Evolutionary conservation across 2,329 filamentous ascomycete genomes (phyloP).

Genomic region (Trichophyton verrucosum): DNA sequence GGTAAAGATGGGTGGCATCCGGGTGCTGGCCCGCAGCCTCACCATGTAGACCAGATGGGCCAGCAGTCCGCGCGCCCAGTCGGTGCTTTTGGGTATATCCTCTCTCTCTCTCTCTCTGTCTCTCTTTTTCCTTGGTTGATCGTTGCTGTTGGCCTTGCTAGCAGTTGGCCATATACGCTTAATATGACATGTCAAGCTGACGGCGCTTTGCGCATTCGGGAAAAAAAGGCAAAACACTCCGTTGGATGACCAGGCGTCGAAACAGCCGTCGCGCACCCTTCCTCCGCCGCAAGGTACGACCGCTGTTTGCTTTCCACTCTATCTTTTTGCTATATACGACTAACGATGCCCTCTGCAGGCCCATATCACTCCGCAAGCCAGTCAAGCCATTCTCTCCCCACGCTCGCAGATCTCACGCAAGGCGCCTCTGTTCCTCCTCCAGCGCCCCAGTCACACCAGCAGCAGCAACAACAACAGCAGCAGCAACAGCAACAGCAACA

Average conservation of each 20-base stretch:
- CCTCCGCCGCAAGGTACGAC: slow-evolving; percentile 31
- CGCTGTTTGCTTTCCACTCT: too few species aligned
- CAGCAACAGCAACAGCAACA: slow-evolving; percentile 16
- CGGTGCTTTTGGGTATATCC: slow-evolving; percentile 33
- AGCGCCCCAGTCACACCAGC: slow-evolving; percentile 28
- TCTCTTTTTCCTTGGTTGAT: background rate
- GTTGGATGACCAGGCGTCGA: slow-evolving; percentile 22
- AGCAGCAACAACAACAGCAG: slow-evolving; percentile 26
- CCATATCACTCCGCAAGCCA: slow-evolving; percentile 33
- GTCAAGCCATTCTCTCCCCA: slow-evolving; percentile 35
- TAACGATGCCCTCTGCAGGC: slow-evolving; percentile 16
- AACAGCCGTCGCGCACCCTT: slow-evolving; percentile 24
- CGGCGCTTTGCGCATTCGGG: background rate
- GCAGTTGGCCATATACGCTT: background rate
- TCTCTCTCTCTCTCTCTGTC: background rate
- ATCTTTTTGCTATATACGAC: background rate
- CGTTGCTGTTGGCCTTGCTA: background rate
- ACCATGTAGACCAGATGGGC: slow-evolving; percentile 32
- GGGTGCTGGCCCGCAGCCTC: slow-evolving; percentile 28
- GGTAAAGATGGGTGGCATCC: slow-evolving; percentile 34
- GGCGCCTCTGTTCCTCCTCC: slow-evolving; percentile 26
- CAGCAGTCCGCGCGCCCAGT: slow-evolving; percentile 30
- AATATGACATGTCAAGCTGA: background rate
- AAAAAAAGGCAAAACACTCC: slow-evolving; percentile 26
- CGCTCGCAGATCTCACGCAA: slow-evolving; percentile 36